A percentile compares a stretch with the other conserved stretches of the same genome.
phyloP scores from a whole-genome alignment of 148 eudicot species.

The Hydrangea macrophylla region DNA sequence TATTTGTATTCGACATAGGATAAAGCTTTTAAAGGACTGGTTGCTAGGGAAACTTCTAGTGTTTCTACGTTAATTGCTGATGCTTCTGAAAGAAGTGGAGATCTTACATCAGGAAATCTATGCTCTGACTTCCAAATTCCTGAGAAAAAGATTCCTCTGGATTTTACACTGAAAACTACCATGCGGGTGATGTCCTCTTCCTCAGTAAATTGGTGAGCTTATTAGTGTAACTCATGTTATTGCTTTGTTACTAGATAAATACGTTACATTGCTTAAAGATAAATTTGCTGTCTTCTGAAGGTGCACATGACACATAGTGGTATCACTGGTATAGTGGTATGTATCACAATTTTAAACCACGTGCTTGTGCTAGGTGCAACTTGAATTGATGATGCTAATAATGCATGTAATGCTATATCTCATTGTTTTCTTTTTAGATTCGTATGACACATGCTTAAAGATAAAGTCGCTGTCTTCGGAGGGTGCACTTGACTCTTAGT shows the following conservation, averaged over 20 bases:
- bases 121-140: conserved; percentile 54
- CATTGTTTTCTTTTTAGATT: too few species aligned
- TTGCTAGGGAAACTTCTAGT: conserved; percentile 47
- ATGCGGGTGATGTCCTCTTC: conserved; percentile 74
- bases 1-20: conserved; percentile 57
- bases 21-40: conserved; percentile 77
- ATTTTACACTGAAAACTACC: conserved; percentile 77
- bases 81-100: conserved; percentile 35
- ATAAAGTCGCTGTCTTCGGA: too few species aligned
- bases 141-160: conserved; percentile 62
- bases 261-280: background rate
- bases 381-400: background rate
- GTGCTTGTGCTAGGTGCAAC: conserved; percentile 5
- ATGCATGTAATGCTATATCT: too few species aligned
- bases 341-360: background rate
- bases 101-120: conserved; percentile 31
- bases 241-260: background rate
- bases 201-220: conserved; percentile 69
- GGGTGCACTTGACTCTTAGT: too few species aligned
- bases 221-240: conserved; percentile 9
- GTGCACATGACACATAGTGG: background rate
- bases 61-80: conserved; percentile 38
- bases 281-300: background rate
- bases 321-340: too few species aligned
- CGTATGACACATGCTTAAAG: too few species aligned